These are phyloP conservation scores for Nannizziopsis barbatae DNA, from an alignment of 2,329 filamentous ascomycete genomes.

Conservation along the genomic window DNA sequence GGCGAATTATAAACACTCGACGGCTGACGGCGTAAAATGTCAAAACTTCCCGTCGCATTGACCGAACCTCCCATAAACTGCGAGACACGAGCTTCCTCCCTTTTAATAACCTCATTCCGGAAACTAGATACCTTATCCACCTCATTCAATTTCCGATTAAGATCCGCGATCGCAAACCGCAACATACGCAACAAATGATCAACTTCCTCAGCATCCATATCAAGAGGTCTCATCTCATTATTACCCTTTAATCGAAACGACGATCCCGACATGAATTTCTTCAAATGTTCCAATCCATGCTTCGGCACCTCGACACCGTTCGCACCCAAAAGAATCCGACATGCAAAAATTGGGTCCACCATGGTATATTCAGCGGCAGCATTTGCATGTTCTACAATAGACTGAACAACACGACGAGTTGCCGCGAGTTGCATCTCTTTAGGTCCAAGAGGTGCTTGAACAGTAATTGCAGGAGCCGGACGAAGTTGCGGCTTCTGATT, in stretches of 20 bases:
- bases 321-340: conserved; percentile 33
- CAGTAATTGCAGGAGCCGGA: conserved; percentile 11
- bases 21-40: conserved; percentile 29
- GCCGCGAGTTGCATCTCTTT: conserved; percentile 13
- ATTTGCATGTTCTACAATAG: conserved; percentile 38
- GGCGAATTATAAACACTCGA: conserved; percentile 35
- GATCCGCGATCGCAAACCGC: conserved; percentile 33
- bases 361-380: conserved; percentile 35
- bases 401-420: conserved; percentile 32
- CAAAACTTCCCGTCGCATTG: conserved; percentile 24
- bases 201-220: conserved; percentile 36
- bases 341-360: conserved; percentile 35
- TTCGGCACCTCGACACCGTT: conserved; percentile 32
- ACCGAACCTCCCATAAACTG: conserved; percentile 23
- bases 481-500: neutral
- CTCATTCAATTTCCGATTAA: conserved; percentile 29
- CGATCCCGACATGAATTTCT: conserved; percentile 36
- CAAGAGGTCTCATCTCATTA: conserved; percentile 32
- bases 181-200: conserved; percentile 35
- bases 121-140: conserved; percentile 31
- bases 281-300: conserved; percentile 35
- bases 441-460: conserved; percentile 1
- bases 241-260: conserved; percentile 31
- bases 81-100: conserved; percentile 13
- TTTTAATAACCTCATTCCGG: conserved; percentile 24